Evolutionary conservation across 352 stramenopile species (phyloP).

Genomic region (Pythium grandisporangium): DNA sequence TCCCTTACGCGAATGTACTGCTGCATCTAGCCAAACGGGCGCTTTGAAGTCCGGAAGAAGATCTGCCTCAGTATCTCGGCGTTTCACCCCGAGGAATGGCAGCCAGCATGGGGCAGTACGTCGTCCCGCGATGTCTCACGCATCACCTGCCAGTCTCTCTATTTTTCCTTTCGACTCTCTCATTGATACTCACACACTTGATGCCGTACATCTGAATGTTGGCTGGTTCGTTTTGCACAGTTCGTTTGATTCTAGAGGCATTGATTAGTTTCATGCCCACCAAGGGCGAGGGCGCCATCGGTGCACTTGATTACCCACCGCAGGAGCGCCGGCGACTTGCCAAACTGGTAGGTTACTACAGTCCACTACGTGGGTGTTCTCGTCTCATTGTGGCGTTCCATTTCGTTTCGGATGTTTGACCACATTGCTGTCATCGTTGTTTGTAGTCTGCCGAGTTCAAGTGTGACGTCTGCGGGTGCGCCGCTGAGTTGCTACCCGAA

Average conservation of each 20-base stretch:
- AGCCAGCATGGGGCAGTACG: slow-evolving; percentile 83
- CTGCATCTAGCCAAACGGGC: slow-evolving; percentile 83
- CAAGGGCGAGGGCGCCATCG: slow-evolving; percentile 78
- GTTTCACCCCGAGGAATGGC: slow-evolving; percentile 97
- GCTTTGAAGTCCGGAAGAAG: slow-evolving; percentile 97
- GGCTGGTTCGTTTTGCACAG: slow-evolving; percentile 17
- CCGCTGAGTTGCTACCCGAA: slow-evolving; percentile 60
- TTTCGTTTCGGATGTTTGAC: too few species aligned
- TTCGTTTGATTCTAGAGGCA: slow-evolving; percentile 96
- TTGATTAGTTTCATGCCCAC: slow-evolving; percentile 97
- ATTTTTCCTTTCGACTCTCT: too few species aligned
- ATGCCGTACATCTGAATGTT: too few species aligned
- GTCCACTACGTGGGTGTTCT: not conserved
- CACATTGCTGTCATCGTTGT: too few species aligned
- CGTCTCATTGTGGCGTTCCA: too few species aligned
- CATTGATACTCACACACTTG: too few species aligned
- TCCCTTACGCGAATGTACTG: too few species aligned
- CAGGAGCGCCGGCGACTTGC: slow-evolving; percentile 55
- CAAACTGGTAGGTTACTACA: slow-evolving; percentile 28
- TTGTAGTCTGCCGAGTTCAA: slow-evolving; percentile 61
- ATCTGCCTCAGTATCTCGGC: slow-evolving; percentile 98
- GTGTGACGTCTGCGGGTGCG: slow-evolving; percentile 64
- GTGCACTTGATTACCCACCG: slow-evolving; percentile 63
- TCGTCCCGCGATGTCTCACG: too few species aligned
- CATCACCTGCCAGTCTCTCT: too few species aligned